A percentile compares a stretch with the other conserved stretches of the same genome.
Conservation (phyloP, 345 rosid genomes). For the Dipteronia sinensis region DNA sequence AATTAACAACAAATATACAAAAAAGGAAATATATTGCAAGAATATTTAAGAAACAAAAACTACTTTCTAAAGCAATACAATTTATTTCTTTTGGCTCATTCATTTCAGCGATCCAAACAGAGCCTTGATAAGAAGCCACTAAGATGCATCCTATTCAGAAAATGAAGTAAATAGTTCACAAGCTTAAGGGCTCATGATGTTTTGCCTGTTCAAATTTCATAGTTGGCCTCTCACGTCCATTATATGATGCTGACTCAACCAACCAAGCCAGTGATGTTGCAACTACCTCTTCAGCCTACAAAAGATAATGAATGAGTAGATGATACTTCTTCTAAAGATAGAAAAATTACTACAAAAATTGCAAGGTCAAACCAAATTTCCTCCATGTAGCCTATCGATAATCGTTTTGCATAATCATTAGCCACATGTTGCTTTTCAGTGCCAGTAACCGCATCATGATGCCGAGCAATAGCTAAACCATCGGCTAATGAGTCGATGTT, state of each 20-base stretch:
- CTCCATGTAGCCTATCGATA: conserved; percentile 84
- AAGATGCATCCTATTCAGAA: conserved; percentile 12
- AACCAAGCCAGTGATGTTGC: conserved; percentile 76
- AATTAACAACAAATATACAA: background rate
- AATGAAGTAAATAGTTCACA: background rate
- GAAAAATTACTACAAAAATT: conserved; percentile 10
- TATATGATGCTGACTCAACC: conserved; percentile 42
- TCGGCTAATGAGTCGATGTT: conserved; percentile 84
- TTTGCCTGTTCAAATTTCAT: conserved; percentile 76
- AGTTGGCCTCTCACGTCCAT: conserved; percentile 35
- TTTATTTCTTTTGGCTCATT: background rate
- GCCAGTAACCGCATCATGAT: conserved; percentile 95
- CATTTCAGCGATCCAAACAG: background rate
- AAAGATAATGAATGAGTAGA: background rate
- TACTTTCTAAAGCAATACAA: background rate
- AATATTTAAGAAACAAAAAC: too few species aligned
- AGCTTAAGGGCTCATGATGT: conserved; percentile 21
- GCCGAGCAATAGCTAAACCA: conserved; percentile 92
- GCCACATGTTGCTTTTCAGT: conserved; percentile 96
- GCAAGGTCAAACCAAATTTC: conserved; percentile 32
- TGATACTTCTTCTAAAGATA: background rate
- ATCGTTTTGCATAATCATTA: conserved; percentile 84
- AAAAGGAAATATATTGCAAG: background rate
- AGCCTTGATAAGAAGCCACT: background rate
- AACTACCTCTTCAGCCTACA: conserved; percentile 87